phyloP scores from a whole-genome alignment of 306 rosid species.

The Pyrus communis region DNA sequence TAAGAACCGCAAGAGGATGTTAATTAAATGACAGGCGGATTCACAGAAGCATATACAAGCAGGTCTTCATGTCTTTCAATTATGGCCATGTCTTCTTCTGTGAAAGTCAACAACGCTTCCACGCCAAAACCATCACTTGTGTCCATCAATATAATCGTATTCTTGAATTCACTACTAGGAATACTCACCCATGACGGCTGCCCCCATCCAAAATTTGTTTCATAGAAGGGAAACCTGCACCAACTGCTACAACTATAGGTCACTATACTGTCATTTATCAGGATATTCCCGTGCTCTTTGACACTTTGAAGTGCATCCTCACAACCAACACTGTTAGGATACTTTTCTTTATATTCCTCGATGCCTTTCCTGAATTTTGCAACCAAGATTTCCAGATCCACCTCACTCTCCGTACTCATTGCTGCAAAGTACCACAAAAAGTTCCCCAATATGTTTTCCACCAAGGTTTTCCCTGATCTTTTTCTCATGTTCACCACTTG shows the following conservation, averaged over 20 bases:
- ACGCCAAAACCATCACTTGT: conserved; percentile 16
- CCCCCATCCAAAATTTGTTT: conserved; percentile 27
- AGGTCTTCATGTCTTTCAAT: conserved; percentile 12
- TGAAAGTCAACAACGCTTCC: background rate
- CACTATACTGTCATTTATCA: background rate
- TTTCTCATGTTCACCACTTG: conserved; percentile 30
- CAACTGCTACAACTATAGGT: conserved; percentile 1
- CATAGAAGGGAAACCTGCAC: conserved; percentile 18
- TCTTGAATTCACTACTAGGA: conserved; percentile 2
- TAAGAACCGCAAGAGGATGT: background rate
- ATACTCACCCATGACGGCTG: conserved; percentile 20
- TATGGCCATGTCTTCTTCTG: conserved; percentile 2
- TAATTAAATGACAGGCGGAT: background rate
- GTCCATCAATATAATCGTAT: conserved; percentile 7
- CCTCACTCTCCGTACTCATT: background rate
- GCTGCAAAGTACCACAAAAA: conserved; percentile 24
- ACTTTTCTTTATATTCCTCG: background rate
- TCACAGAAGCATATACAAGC: background rate
- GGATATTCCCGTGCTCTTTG: background rate
- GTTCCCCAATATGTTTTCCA: conserved; percentile 30
- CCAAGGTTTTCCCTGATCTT: conserved; percentile 14
- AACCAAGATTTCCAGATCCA: conserved; percentile 1
- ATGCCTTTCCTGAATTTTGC: background rate
- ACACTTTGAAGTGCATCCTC: background rate
- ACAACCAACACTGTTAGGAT: background rate